phyloP scores from a whole-genome alignment of 2,329 filamentous ascomycete genomes.

The Cladosporium colombiae region DNA sequence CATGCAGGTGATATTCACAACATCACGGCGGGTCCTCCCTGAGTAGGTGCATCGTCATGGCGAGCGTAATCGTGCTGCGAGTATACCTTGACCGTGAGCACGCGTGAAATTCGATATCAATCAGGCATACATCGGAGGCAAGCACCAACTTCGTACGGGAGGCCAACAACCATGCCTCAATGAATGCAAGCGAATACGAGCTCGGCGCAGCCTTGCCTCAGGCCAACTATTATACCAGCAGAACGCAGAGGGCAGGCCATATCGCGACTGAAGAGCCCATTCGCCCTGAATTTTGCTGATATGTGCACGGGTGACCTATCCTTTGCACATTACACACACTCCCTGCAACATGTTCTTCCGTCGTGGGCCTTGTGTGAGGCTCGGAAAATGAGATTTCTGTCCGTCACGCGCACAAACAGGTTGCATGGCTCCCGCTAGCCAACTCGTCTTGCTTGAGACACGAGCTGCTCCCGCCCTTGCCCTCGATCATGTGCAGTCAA shows the following conservation, averaged over 20 bases:
- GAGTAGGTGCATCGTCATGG: background rate
- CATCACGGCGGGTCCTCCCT: background rate
- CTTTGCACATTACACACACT: too few relatives aligned
- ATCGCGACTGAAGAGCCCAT: background rate
- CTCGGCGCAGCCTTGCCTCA: background rate
- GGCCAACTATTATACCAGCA: background rate
- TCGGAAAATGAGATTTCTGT: background rate
- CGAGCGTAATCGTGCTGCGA: background rate
- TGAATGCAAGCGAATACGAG: background rate
- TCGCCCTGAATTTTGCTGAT: background rate
- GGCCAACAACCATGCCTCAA: too few relatives aligned
- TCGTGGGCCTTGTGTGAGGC: too few relatives aligned
- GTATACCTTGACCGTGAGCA: background rate
- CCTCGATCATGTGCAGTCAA: background rate
- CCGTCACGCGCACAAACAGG: background rate
- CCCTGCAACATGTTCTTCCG: too few relatives aligned
- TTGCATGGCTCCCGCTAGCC: background rate
- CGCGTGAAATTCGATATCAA: background rate
- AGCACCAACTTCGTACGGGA: background rate
- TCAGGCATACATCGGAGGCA: background rate
- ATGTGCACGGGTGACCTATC: too few relatives aligned
- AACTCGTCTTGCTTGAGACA: background rate
- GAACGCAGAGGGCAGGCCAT: background rate
- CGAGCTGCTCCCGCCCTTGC: background rate
- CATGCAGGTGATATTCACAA: background rate